Evolutionary conservation across 352 stramenopile species (phyloP).

Genomic region (Phytophthora hybrid): DNA sequence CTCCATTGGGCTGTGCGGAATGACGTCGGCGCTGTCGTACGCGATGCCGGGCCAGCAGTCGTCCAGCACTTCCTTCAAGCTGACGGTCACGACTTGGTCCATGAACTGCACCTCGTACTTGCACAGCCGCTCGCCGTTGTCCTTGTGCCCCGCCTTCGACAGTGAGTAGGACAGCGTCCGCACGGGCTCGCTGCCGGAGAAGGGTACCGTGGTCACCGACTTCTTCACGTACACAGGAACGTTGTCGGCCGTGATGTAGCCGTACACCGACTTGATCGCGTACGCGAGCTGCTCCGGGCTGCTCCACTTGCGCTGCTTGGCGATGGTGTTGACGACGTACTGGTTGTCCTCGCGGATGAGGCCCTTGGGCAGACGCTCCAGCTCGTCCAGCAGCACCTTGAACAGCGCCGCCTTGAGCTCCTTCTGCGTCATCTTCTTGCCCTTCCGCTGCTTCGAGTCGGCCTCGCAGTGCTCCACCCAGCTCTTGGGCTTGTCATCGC

Average conservation of each 20-base stretch:
- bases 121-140: no score
- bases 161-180: no score
- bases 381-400: not conserved
- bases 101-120: no score
- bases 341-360: not conserved
- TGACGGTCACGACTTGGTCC: not conserved
- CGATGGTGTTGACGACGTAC: not conserved
- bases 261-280: not conserved
- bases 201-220: not conserved
- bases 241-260: no score
- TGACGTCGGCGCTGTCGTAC: not conserved
- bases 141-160: no score
- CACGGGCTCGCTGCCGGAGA: not conserved
- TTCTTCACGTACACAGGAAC: not conserved
- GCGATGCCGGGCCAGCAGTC: not conserved
- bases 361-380: not conserved
- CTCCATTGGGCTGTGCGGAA: not conserved
- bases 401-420: not conserved
- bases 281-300: not conserved
- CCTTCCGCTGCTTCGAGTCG: no score
- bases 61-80: not conserved
- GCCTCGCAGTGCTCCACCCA: no score
- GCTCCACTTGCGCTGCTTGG: not conserved
- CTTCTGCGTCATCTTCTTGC: not conserved
- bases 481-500: no score